Conservation (phyloP, 163 green algal genomes). For the Scenedesmus sp. region DNA sequence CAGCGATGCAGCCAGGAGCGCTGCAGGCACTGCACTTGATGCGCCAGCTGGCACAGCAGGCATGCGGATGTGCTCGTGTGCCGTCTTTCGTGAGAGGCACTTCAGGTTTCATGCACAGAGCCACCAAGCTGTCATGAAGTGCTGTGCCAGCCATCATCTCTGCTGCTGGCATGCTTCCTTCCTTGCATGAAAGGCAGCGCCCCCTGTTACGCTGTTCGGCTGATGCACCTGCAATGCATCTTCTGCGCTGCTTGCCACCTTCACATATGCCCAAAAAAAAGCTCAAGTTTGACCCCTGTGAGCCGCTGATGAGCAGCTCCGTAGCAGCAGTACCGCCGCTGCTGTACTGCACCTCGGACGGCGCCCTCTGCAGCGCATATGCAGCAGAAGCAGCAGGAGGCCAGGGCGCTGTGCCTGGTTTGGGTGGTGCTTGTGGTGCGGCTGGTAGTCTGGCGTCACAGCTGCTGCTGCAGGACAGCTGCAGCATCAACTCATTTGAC, state of each 20-base stretch:
- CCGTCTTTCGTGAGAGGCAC: no score
- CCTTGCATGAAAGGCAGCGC: no score
- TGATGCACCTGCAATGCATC: neutral
- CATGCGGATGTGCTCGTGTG: no score
- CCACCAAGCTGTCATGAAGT: no score
- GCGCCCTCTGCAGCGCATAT: conserved; percentile 40
- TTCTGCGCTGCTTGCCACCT: neutral
- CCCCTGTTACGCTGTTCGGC: neutral
- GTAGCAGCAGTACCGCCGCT: conserved; percentile 55
- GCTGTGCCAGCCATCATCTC: no score
- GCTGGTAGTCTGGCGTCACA: neutral
- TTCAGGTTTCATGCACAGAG: no score
- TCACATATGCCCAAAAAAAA: no score
- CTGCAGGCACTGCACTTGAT: no score
- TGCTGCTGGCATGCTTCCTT: no score
- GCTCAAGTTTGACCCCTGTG: conserved; percentile 41
- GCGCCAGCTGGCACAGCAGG: no score
- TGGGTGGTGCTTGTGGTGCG: neutral
- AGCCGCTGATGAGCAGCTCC: neutral
- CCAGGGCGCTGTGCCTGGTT: neutral
- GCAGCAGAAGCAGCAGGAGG: conserved; percentile 2
- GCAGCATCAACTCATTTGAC: conserved; percentile 65
- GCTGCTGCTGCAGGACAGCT: conserved; percentile 44
- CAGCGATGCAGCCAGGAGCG: neutral
- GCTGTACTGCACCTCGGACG: conserved; percentile 64